Base-by-base conservation (phyloP, 2,329 filamentous ascomycete genomes). In the Aspergillus sp. region DNA sequence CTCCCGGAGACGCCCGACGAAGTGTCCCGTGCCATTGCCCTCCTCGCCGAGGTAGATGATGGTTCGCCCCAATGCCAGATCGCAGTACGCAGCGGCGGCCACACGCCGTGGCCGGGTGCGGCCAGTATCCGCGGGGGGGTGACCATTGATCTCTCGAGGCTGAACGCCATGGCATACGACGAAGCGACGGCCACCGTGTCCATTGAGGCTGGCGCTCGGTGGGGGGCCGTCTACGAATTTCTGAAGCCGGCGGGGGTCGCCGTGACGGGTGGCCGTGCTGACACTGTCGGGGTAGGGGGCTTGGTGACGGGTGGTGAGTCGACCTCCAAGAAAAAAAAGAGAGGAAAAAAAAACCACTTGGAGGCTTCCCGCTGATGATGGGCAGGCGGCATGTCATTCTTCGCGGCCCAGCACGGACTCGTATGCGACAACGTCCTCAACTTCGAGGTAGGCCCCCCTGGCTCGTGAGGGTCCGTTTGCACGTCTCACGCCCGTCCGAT, bases 111-210 rank as follows among this genome's bases (percentile, higher is more conserved):
- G 43, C 60, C 66, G 0, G 73, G 74, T 21, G 66, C 68, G 7
- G 73, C 71, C 13, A 76, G 71, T 50, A 71, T 75, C n/a, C 55
- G 66, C 0, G 62, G 62, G 29, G 76, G 76, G 4, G 70, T 78
- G 17, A 75, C 73, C 1, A 66, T 78, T 45, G 71, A 71, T 47
- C 62, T 78, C 4, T 41, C 29, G 2, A 16, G 50, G 21, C 44
- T 59, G 50, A 49, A 59, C 36, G 9, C 64, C 5, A 49, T 45
- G 5, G 47, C 32, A 2, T 51, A 52, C 14, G 25, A 52, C 29
- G n/a, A 45, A 13, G 9, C 46, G 1, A 25, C 17, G 1, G 25
- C 40, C 5, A 50, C 34, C 19, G 57, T 47, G 3, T 51, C 47
- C 13, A 38, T 59, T 31, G 45, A 47, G 3, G 23, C 55, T 13